phyloP scores from a whole-genome alignment of 805 yeast species.

The Isabelozyma rhagii region DNA sequence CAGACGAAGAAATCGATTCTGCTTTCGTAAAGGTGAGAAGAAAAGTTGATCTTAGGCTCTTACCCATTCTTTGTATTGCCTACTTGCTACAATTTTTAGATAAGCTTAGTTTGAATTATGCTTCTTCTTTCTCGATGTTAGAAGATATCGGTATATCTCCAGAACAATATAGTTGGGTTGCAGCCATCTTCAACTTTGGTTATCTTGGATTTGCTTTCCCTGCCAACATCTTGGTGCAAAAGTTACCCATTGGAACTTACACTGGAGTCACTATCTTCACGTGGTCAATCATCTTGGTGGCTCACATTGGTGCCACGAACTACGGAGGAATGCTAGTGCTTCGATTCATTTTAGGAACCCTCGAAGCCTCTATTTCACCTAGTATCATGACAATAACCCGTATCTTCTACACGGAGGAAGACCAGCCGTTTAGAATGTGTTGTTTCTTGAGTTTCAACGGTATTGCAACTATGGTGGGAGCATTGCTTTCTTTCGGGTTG shows the following conservation, averaged over 20 bases:
- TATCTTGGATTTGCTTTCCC: slow-evolving; percentile 5
- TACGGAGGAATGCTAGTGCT: slow-evolving; percentile 13
- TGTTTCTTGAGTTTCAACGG: slow-evolving; percentile 8
- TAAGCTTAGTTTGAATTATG: slow-evolving; percentile 54
- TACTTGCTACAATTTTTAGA: slow-evolving; percentile 59
- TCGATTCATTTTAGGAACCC: slow-evolving; percentile 20
- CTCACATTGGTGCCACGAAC: slow-evolving; percentile 6
- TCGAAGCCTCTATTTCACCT: slow-evolving; percentile 20
- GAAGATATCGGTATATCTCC: slow-evolving; percentile 31
- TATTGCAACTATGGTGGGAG: slow-evolving; percentile 6
- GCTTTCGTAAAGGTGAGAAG: slow-evolving; percentile 13
- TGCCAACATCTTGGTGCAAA: slow-evolving; percentile 5
- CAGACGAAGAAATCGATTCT: slow-evolving; percentile 22
- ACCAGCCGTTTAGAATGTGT: slow-evolving; percentile 14
- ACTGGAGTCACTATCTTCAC: slow-evolving; percentile 15
- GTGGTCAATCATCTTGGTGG: slow-evolving; percentile 11
- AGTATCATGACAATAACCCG: slow-evolving; percentile 9
- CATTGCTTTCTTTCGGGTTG: slow-evolving; percentile 21
- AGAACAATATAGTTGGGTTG: slow-evolving; percentile 15
- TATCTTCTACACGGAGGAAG: slow-evolving; percentile 12
- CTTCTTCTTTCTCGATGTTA: slow-evolving; percentile 65
- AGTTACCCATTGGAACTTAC: slow-evolving; percentile 20
- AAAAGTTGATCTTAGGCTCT: slow-evolving; percentile 45
- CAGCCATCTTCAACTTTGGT: slow-evolving; percentile 15
- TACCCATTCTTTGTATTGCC: slow-evolving; percentile 50